Percentiles rank a stretch among this genome's conserved stretches.
Conservation (phyloP, 306 rosid genomes). For the Pyrus bretschneideri region DNA sequence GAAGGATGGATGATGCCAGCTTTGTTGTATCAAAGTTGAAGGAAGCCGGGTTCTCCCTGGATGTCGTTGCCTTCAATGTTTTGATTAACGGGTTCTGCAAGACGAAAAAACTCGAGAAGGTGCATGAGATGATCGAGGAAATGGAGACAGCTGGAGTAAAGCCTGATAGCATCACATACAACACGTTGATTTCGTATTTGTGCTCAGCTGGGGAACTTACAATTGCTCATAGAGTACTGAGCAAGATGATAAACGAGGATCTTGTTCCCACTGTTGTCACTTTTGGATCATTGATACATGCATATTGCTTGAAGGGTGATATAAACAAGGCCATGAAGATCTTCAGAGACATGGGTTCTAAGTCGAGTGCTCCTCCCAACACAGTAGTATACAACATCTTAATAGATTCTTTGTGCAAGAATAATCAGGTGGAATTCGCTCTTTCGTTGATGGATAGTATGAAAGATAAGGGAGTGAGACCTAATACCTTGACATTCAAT, state of each 20-base stretch:
- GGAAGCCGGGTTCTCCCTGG: slow-evolving; percentile 59
- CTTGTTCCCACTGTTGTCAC: slow-evolving; percentile 54
- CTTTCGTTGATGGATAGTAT: slow-evolving; percentile 53
- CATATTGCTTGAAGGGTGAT: slow-evolving; percentile 47
- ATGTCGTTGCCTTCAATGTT: slow-evolving; percentile 49
- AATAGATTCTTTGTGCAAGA: slow-evolving; percentile 63
- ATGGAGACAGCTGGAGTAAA: slow-evolving; percentile 59
- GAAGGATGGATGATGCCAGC: slow-evolving; percentile 76
- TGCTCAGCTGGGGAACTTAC: slow-evolving; percentile 49
- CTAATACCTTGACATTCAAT: slow-evolving; percentile 53
- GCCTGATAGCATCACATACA: slow-evolving; percentile 67
- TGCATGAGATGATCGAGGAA: slow-evolving; percentile 46
- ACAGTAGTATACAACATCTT: slow-evolving; percentile 54
- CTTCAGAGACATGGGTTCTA: slow-evolving; percentile 44
- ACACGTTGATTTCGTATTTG: slow-evolving; percentile 56
- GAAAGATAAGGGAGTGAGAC: slow-evolving; percentile 48
- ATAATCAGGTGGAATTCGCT: slow-evolving; percentile 35
- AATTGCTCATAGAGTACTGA: slow-evolving; percentile 34
- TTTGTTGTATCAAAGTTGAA: slow-evolving; percentile 53
- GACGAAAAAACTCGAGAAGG: slow-evolving; percentile 51
- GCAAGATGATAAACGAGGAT: slow-evolving; percentile 53
- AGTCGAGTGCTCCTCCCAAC: slow-evolving; percentile 53
- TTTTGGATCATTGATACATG: slow-evolving; percentile 67
- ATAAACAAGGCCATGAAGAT: slow-evolving; percentile 50
- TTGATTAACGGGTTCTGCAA: slow-evolving; percentile 64